Base-by-base conservation (phyloP, 2,329 filamentous ascomycete genomes). In the Waltergamsia citrina region DNA sequence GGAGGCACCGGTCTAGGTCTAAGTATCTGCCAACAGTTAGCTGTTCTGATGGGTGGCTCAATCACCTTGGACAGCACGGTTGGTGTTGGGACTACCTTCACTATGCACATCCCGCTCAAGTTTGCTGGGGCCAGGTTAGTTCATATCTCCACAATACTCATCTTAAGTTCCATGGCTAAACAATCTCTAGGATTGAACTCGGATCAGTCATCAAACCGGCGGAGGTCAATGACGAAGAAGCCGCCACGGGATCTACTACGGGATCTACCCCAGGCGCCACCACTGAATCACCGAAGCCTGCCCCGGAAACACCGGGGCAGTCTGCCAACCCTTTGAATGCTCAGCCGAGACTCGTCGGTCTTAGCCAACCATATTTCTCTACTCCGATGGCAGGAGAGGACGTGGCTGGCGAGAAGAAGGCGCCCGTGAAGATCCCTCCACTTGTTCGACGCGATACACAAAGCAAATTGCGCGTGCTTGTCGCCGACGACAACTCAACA, bases 21-120 rank as follows among this genome's bases (percentile, higher is more conserved):
- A 35, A 90, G 83, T 49, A 95, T 95, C 47, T 94, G 86, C 57
- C 81, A 85, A 15, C 88, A 95, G 53, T 64, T 95, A 24, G 84
- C 86, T 4, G 75, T 67, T 12, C 62, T 94, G 12, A 94, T 95
- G 85, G 79, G 78, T 32, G 88, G 88, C 8, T 73, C 63, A 1
- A 84, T 95, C 33, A 65, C 66, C 3, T 62, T 94, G 23, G 71
- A 69, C 41, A 94, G 85, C 48, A 73, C 76, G 6, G 63, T 82
- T 12, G 83, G 81, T 1, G 68, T 77, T 9, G 87, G 88, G 11
- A 86, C 84, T 26, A 82, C 75, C 0, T 94, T 95, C 46, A 88
- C 69, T 1, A 79, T 94, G 72, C 72, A 74, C 17, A 85, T 94
- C 20, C 88, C 88, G 3, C 63, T 94, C 18, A 81, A 78, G 52